A percentile compares a stretch with the other conserved stretches of the same genome.
Evolutionary conservation across 177 flowering plant species (phyloP).

Genomic region (Vitis hybrid): DNA sequence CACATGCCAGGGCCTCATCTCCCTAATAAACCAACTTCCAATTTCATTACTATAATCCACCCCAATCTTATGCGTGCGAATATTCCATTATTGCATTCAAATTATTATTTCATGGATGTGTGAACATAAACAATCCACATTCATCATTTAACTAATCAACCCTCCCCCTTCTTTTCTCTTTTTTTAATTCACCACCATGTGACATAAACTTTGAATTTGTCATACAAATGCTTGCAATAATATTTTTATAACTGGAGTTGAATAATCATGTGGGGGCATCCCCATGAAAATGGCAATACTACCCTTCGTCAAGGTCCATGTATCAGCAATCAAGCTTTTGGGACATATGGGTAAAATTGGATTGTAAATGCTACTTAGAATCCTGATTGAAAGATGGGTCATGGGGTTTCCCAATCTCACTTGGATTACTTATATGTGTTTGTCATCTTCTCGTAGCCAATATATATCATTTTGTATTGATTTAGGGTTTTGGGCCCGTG

Average conservation of each 20-base stretch:
- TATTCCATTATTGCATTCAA: slow-evolving; percentile 39
- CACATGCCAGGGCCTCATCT: slow-evolving; percentile 31
- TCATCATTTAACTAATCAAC: slow-evolving; percentile 48
- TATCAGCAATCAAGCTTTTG: background rate
- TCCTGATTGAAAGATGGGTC: background rate
- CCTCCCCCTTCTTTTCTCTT: background rate
- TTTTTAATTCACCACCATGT: slow-evolving; percentile 35
- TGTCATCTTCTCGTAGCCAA: slow-evolving; percentile 38
- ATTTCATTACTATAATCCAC: slow-evolving; percentile 9
- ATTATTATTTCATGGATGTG: slow-evolving; percentile 21
- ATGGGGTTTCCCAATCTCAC: slow-evolving; percentile 20
- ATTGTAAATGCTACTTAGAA: no score
- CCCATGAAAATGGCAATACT: background rate
- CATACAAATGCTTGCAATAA: background rate
- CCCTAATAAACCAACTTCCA: slow-evolving; percentile 4
- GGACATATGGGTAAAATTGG: background rate
- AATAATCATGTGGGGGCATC: slow-evolving; percentile 5
- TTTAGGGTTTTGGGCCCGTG: slow-evolving; percentile 20
- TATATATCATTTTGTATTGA: slow-evolving; percentile 2
- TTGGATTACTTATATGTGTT: slow-evolving; percentile 16
- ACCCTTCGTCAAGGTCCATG: no score
- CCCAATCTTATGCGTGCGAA: slow-evolving; percentile 43
- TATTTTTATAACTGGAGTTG: background rate
- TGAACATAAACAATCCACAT: slow-evolving; percentile 24
- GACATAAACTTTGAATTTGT: slow-evolving; percentile 28